Conservation (phyloP, 1,284 basidiomycete species). For the Peniophora sp. region DNA sequence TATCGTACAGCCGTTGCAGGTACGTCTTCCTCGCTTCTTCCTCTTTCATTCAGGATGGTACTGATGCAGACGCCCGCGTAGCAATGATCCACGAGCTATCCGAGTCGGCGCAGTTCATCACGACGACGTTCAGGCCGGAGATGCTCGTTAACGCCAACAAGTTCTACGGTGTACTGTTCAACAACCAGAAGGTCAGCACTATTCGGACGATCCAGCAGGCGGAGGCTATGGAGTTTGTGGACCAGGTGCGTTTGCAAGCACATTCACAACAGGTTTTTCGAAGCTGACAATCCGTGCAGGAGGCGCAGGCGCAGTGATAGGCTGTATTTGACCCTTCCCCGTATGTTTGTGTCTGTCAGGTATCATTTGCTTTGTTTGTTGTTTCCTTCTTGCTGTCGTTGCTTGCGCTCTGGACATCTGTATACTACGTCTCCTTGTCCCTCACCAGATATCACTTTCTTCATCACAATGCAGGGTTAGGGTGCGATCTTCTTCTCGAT, state of each 20-base stretch:
- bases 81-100: conserved; percentile 93
- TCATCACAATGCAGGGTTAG: too few relatives aligned
- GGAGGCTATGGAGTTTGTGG: conserved; percentile 86
- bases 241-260: conserved; percentile 54
- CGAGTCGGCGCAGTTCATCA: conserved; percentile 90
- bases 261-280: conserved; percentile 1
- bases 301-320: conserved; percentile 46
- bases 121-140: conserved; percentile 96
- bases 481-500: too few relatives aligned
- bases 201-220: conserved; percentile 77
- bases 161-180: conserved; percentile 99
- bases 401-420: conserved; percentile 22
- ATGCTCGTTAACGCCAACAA: conserved; percentile 94
- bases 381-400: not conserved
- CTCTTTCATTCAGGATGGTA: not conserved
- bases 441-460: conserved; percentile 35
- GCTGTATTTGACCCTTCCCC: conserved; percentile 8
- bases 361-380: too few relatives aligned
- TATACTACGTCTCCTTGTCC: conserved; percentile 47
- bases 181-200: conserved; percentile 89
- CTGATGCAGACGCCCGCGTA: conserved; percentile 19
- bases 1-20: conserved; percentile 95
- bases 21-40: too few relatives aligned
- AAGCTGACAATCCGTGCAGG: conserved; percentile 21
- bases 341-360: not conserved